These are phyloP conservation scores for Priceomyces castillae DNA, from an alignment of 805 yeast genomes.

Conservation along the genomic window DNA sequence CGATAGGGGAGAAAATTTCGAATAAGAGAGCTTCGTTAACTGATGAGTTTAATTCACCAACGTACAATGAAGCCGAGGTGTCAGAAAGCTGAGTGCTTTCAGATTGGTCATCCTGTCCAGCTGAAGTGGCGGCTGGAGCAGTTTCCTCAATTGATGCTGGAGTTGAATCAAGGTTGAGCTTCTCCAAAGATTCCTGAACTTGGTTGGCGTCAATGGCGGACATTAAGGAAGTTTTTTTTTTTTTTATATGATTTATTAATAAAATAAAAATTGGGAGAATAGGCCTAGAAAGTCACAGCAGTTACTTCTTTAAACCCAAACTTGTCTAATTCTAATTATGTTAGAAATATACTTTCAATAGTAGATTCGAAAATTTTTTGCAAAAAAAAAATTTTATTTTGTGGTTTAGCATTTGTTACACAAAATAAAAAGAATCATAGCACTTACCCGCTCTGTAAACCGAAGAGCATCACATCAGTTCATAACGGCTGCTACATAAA, in stretches of 20 bases:
- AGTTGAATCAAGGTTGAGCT: conserved; percentile 41
- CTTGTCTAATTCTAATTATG: conserved; percentile 2
- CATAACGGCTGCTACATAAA: too few species aligned
- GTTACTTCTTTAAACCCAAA: conserved; percentile 4
- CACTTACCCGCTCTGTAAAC: conserved; percentile 1
- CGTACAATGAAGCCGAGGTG: conserved; percentile 84
- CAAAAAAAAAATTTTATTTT: conserved; percentile 6
- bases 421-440: conserved; percentile 5
- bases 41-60: conserved; percentile 91
- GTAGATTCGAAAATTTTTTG: conserved; percentile 11
- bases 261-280: conserved; percentile 7
- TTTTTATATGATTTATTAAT: conserved; percentile 12
- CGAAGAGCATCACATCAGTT: too few species aligned
- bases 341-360: conserved; percentile 1
- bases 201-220: conserved; percentile 41
- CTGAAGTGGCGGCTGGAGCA: conserved; percentile 27
- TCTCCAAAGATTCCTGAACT: conserved; percentile 46
- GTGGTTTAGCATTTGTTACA: conserved; percentile 9
- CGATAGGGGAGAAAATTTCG: conserved; percentile 91
- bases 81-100: conserved; percentile 46
- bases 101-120: conserved; percentile 29
- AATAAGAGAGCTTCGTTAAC: conserved; percentile 93
- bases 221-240: conserved; percentile 14
- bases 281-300: conserved; percentile 8
- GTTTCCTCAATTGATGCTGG: conserved; percentile 27